Evolutionary conservation across 306 rosid genomes (phyloP), one percentile per base, ranked within the genome.

Genomic region (Sindora glabra): DNA sequence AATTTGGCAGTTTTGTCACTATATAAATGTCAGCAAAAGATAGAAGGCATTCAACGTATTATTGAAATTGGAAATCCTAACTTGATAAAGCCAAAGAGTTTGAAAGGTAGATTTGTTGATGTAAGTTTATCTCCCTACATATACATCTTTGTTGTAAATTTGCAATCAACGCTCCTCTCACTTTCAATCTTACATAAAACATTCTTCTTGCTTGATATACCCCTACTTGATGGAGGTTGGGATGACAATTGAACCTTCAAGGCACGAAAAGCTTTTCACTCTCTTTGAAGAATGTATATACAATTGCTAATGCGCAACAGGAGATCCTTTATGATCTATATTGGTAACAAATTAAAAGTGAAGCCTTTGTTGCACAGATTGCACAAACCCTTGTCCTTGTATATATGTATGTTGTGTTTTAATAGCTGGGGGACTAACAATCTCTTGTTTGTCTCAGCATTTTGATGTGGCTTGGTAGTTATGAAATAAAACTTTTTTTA

Each of bases 61-160:
- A 85, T 91, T 70, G 89, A 87, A 78, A 85, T 91, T 69, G 97
- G 85, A 77, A 91, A 91, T 76, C 96, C 96, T 19, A 91, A 91
- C 77, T 79, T 91, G 81, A 91, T 68, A 17, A 87, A 81, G 79
- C 76, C 85, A 5, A 91, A 87, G 77, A 79, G 36, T 27, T 1
- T 87, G 84, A 91, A 79, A 70, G 97, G 86, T 38, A 81, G 54
- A 72, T 89, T 85, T 23, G 21, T 77, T 27, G 96, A 91, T 79
- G 97, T 87, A 71, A 85, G 95, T 73, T n/a, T n/a, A n/a, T 62
- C 45, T 26, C 30, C 56, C 52, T 29, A 26, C 46, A 39, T 47
- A 50, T 48, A 48, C 13, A 39, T 19, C 57, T 44, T 37, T 78
- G 58, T n/a, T n/a, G n/a, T n/a, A n/a, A n/a, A n/a, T n/a, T n/a